These are phyloP conservation scores for Phytophthora sojae DNA, from an alignment of 352 stramenopile species.

Conservation along the genomic window DNA sequence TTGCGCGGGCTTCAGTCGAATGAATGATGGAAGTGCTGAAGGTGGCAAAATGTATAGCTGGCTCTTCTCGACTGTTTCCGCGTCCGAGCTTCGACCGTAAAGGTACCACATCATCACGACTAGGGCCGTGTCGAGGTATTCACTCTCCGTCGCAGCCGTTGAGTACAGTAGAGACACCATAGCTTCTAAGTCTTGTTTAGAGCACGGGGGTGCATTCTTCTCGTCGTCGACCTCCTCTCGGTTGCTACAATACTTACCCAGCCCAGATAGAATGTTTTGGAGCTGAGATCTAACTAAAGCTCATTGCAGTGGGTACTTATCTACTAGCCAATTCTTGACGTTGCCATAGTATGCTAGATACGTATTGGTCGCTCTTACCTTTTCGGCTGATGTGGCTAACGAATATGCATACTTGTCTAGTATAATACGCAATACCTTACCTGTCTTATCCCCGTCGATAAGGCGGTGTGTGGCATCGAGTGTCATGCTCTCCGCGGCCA, in stretches of 20 bases:
- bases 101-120: slow-evolving; percentile 25
- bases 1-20: too few species aligned
- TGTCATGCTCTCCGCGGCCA: too few species aligned
- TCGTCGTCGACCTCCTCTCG: slow-evolving; percentile 7
- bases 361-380: too few species aligned
- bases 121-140: slow-evolving; percentile 15
- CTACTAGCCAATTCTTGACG: too few species aligned
- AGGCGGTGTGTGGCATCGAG: too few species aligned
- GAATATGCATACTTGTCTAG: too few species aligned
- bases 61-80: slow-evolving; percentile 25
- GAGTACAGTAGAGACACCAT: slow-evolving; percentile 10
- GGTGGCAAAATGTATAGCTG: slow-evolving; percentile 23
- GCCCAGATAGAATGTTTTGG: slow-evolving; percentile 16
- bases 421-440: too few species aligned
- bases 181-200: background rate
- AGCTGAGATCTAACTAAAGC: slow-evolving; percentile 11
- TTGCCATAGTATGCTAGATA: too few species aligned
- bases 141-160: slow-evolving; percentile 4
- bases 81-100: slow-evolving; percentile 24
- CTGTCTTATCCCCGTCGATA: too few species aligned
- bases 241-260: slow-evolving; percentile 19
- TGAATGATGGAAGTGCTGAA: too few species aligned
- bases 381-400: too few species aligned
- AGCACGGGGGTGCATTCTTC: slow-evolving; percentile 20
- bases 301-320: slow-evolving; percentile 8